Evolutionary conservation across 1,139 yeast genomes (phyloP).

Genomic region (Casaregolazyma suthepensis): DNA sequence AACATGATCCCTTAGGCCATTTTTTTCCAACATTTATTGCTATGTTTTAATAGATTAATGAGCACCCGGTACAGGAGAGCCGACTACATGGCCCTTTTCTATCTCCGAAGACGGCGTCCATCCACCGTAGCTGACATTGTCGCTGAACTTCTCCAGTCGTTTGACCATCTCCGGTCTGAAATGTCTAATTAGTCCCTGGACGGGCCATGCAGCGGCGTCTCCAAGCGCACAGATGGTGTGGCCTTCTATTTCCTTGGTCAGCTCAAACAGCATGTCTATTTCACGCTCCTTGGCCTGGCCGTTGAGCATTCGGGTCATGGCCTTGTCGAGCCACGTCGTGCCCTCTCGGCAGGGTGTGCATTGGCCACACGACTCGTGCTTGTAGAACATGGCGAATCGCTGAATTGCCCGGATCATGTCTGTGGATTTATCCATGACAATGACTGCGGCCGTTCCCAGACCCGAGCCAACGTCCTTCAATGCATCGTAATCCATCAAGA

Average conservation of each 20-base stretch:
- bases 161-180: constrained; percentile 78
- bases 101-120: constrained; percentile 65
- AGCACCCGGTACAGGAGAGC: constrained; percentile 42
- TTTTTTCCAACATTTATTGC: too few species aligned
- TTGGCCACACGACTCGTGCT: constrained; percentile 90
- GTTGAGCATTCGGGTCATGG: constrained; percentile 72
- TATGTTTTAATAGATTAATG: constrained; percentile 15
- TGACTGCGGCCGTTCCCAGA: constrained; percentile 87
- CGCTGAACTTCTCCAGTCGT: constrained; percentile 51
- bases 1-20: too few species aligned
- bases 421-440: constrained; percentile 80
- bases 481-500: constrained; percentile 81
- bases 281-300: constrained; percentile 79
- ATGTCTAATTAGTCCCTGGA: constrained; percentile 77
- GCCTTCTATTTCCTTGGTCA: constrained; percentile 80
- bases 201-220: constrained; percentile 92
- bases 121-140: constrained; percentile 55
- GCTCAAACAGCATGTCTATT: constrained; percentile 75
- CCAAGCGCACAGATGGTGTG: constrained; percentile 90
- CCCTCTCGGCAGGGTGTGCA: constrained; percentile 96
- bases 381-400: constrained; percentile 73
- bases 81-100: constrained; percentile 57
- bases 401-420: constrained; percentile 81
- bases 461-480: constrained; percentile 80
- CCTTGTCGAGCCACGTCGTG: constrained; percentile 74